These are phyloP conservation scores for Acer negundo DNA, from an alignment of 345 rosid genomes.

Conservation along the genomic window DNA sequence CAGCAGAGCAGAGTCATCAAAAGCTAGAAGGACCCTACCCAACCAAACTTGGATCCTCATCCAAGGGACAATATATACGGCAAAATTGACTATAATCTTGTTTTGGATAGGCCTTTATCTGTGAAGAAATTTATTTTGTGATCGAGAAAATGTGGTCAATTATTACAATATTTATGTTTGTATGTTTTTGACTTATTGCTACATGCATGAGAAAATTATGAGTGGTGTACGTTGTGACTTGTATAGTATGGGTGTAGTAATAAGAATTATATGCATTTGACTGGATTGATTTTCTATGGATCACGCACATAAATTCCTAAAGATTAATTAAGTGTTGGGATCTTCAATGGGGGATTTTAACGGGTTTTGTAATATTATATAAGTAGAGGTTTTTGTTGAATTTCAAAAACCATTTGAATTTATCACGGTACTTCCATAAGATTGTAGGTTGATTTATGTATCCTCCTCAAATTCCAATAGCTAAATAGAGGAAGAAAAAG, in stretches of 20 bases:
- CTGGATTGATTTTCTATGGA: too few species aligned
- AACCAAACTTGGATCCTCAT: background rate
- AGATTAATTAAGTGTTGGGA: background rate
- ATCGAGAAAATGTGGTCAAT: background rate
- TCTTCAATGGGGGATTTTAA: too few species aligned
- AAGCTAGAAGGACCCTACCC: constrained; percentile 22
- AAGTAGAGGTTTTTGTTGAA: too few species aligned
- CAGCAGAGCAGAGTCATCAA: background rate
- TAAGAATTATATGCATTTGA: too few species aligned
- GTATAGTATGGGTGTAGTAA: too few species aligned
- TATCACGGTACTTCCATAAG: too few species aligned
- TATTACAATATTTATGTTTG: background rate
- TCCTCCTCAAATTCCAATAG: too few species aligned
- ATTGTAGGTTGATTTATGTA: too few species aligned
- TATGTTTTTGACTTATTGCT: background rate
- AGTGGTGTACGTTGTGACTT: background rate
- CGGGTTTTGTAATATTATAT: too few species aligned
- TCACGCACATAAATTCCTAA: too few species aligned
- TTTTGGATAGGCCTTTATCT: constrained; percentile 8
- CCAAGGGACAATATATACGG: background rate
- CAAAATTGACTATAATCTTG: constrained; percentile 12
- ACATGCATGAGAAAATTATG: background rate
- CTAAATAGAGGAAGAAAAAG: too few species aligned
- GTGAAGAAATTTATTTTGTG: background rate
- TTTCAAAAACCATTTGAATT: background rate